Conservation (phyloP, 768 basidiomycete genomes). For the Suillus brevipes region DNA sequence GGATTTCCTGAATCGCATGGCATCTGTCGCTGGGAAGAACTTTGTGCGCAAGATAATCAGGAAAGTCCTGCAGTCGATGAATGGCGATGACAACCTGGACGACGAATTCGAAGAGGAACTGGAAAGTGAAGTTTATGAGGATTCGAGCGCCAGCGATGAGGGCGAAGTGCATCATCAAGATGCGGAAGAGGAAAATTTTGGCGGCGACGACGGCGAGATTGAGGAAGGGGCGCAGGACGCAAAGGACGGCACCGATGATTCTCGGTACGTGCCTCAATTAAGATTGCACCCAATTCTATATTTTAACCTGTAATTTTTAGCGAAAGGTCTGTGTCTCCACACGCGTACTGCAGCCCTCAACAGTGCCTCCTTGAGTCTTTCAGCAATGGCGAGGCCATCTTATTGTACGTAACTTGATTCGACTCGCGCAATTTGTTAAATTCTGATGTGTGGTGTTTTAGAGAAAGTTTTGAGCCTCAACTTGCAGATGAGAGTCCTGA, state of each 20-base stretch:
- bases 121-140: background rate
- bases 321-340: background rate
- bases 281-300: no score
- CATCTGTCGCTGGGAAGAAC: constrained; percentile 25
- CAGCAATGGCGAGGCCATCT: background rate
- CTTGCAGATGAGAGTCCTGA: background rate
- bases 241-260: no score
- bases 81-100: background rate
- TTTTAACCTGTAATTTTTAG: background rate
- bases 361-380: background rate
- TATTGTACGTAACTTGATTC: background rate
- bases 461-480: background rate
- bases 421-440: background rate
- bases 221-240: background rate
- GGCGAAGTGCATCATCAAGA: background rate
- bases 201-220: background rate
- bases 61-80: constrained; percentile 17
- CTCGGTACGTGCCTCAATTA: background rate
- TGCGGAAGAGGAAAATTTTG: background rate
- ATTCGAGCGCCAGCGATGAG: constrained; percentile 4
- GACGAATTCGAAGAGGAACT: constrained; percentile 3
- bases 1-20: constrained; percentile 24
- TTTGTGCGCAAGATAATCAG: constrained; percentile 29
- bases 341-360: background rate
- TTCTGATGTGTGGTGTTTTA: background rate